A percentile compares a stretch with the other conserved stretches of the same genome.
Conservation (phyloP, 352 stramenopile genomes). For the Phytophthora gonapodyides region DNA sequence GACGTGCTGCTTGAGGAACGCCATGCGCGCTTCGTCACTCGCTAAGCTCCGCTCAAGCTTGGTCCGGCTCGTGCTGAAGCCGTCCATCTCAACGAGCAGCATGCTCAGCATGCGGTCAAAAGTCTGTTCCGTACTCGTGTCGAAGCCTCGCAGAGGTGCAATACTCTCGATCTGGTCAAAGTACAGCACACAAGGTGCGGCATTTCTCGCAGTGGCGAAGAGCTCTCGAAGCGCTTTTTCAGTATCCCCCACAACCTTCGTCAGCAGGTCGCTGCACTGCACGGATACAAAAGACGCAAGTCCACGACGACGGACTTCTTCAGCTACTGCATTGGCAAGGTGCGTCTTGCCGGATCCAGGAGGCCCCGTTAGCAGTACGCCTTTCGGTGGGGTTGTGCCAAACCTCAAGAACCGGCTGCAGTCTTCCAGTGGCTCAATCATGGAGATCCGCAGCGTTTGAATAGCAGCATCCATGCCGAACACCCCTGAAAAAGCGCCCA, state of each 20-base stretch:
- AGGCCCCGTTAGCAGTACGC: slow-evolving; percentile 98
- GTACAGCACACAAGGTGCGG: slow-evolving; percentile 90
- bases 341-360: slow-evolving; percentile 99
- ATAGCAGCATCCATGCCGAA: slow-evolving; percentile 98
- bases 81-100: slow-evolving; percentile 92
- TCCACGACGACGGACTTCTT: slow-evolving; percentile 59
- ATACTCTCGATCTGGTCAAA: slow-evolving; percentile 94
- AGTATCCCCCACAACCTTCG: slow-evolving; percentile 91
- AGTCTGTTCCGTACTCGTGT: slow-evolving; percentile 92
- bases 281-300: slow-evolving; percentile 89
- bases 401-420: slow-evolving; percentile 96
- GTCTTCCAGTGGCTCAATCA: slow-evolving; percentile 98
- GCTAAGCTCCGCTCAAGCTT: slow-evolving; percentile 41
- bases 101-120: slow-evolving; percentile 92
- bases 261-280: slow-evolving; percentile 87
- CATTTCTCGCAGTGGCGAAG: slow-evolving; percentile 84
- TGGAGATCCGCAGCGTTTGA: slow-evolving; percentile 94
- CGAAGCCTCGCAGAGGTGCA: slow-evolving; percentile 84
- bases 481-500: slow-evolving; percentile 77
- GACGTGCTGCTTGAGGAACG: slow-evolving; percentile 83
- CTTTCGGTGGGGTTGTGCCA: slow-evolving; percentile 95
- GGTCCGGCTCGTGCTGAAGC: slow-evolving; percentile 60
- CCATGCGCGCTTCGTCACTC: slow-evolving; percentile 46
- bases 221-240: slow-evolving; percentile 89
- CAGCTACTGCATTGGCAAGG: slow-evolving; percentile 75